phyloP scores from a whole-genome alignment of 2,329 filamentous ascomycete species.

The Sclerotinia borealis region DNA sequence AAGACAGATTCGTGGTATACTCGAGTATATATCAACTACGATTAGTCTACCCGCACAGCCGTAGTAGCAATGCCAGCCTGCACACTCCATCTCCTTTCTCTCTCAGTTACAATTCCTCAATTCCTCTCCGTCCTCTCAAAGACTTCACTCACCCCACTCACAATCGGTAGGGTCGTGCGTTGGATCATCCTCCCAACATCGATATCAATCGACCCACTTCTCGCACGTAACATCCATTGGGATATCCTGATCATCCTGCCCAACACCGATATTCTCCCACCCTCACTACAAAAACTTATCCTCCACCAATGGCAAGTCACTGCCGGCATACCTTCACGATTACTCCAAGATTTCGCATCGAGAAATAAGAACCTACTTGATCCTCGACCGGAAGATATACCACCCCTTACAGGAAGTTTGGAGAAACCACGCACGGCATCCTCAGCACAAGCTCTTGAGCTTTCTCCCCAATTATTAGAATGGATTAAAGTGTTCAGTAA shows the following conservation, averaged over 20 bases:
- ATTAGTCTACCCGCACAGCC: not conserved
- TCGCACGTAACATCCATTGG: slow-evolving; percentile 37
- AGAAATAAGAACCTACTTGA: slow-evolving; percentile 37
- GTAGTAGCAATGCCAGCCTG: slow-evolving; percentile 41
- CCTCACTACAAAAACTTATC: slow-evolving; percentile 24
- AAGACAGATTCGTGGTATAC: not conserved
- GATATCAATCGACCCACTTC: slow-evolving; percentile 37
- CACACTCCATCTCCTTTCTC: slow-evolving; percentile 41
- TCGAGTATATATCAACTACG: not conserved
- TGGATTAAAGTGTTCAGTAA: slow-evolving; percentile 42
- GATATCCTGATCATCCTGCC: slow-evolving; percentile 43
- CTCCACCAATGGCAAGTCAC: slow-evolving; percentile 33
- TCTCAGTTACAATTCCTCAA: slow-evolving; percentile 33
- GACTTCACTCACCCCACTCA: slow-evolving; percentile 36
- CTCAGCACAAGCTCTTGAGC: slow-evolving; percentile 43
- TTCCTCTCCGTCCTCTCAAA: slow-evolving; percentile 38
- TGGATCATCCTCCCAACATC: slow-evolving; percentile 44
- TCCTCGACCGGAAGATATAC: slow-evolving; percentile 32
- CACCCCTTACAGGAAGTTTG: slow-evolving; percentile 33
- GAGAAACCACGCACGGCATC: slow-evolving; percentile 33
- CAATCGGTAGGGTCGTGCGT: slow-evolving; percentile 38
- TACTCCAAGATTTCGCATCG: slow-evolving; percentile 34
- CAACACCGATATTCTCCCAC: slow-evolving; percentile 27
- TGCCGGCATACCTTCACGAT: slow-evolving; percentile 39
- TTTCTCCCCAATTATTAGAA: slow-evolving; percentile 42